Conservation (phyloP, 2,329 filamentous ascomycete species). For the Aspergillus hiratsukae region DNA sequence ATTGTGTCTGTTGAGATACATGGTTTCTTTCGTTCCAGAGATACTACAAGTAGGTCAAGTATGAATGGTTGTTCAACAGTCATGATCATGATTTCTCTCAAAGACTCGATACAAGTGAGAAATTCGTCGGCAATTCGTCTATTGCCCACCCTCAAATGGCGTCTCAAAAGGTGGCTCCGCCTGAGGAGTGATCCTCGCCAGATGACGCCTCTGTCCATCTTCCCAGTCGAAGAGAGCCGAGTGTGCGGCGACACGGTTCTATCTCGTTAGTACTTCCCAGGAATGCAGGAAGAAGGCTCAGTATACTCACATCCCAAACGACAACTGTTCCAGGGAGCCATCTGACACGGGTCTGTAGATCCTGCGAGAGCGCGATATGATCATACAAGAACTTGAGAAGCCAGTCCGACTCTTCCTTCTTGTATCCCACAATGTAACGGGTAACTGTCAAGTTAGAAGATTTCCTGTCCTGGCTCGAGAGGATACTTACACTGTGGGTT, state of each 20-base stretch:
- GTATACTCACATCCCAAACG: slow-evolving; percentile 64
- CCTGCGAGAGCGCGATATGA: slow-evolving; percentile 66
- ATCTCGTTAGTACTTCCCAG: slow-evolving; percentile 9
- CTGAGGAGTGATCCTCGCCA: slow-evolving; percentile 78
- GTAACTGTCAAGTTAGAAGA: slow-evolving; percentile 55
- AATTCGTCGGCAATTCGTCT: not conserved
- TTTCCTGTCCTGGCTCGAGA: not conserved
- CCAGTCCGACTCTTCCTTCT: slow-evolving; percentile 79
- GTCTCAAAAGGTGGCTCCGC: slow-evolving; percentile 75
- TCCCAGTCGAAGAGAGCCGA: slow-evolving; percentile 79
- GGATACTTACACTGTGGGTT: slow-evolving; percentile 69
- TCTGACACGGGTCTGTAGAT: slow-evolving; percentile 69
- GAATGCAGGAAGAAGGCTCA: not conserved
- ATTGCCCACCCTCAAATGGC: slow-evolving; percentile 41
- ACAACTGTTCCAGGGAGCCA: slow-evolving; percentile 79
- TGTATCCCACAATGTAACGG: slow-evolving; percentile 72
- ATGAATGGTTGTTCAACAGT: not conserved
- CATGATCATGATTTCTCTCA: not conserved
- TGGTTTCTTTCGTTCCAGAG: too few relatives aligned
- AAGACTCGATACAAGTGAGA: not conserved
- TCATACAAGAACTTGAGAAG: slow-evolving; percentile 74
- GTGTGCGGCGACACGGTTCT: slow-evolving; percentile 73
- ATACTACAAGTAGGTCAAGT: not conserved
- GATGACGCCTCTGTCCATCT: slow-evolving; percentile 69
- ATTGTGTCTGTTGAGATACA: not conserved